phyloP scores from a whole-genome alignment of 345 rosid species.

The Noccaea bulbosa region DNA sequence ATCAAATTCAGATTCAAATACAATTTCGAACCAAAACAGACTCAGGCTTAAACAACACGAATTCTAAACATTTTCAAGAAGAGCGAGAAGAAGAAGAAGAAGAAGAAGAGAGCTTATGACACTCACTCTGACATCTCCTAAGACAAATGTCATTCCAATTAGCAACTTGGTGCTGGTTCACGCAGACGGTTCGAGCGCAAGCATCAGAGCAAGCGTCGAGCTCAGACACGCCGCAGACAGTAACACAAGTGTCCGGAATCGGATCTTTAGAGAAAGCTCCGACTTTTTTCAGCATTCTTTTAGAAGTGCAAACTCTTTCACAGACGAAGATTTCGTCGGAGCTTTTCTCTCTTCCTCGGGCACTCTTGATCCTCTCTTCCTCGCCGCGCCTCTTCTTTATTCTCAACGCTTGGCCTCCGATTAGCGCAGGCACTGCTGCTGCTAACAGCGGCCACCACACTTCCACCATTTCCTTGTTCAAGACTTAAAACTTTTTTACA shows the following conservation, averaged over 20 bases:
- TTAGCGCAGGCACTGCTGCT: conserved; percentile 72
- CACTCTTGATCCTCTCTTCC: conserved; percentile 73
- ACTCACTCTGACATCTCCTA: conserved; percentile 79
- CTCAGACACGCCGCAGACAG: conserved; percentile 90
- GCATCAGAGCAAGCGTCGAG: conserved; percentile 93
- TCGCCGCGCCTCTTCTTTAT: conserved; percentile 65
- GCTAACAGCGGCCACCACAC: conserved; percentile 79
- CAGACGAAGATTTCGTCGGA: conserved; percentile 86
- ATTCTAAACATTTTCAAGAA: conserved; percentile 26
- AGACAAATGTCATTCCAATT: conserved; percentile 91
- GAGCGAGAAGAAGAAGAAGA: conserved; percentile 37
- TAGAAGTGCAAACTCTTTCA: conserved; percentile 89
- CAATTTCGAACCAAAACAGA: conserved; percentile 20
- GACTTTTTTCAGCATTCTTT: conserved; percentile 84
- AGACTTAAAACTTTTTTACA: conserved; percentile 25
- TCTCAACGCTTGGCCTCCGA: conserved; percentile 72
- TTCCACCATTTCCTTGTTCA: conserved; percentile 60
- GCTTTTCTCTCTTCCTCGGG: conserved; percentile 79
- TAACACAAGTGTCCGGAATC: conserved; percentile 73
- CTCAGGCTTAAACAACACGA: neutral
- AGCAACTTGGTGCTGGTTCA: conserved; percentile 86
- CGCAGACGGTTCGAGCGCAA: conserved; percentile 80
- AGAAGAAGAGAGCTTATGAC: conserved; percentile 55
- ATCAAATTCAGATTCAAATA: conserved; percentile 11
- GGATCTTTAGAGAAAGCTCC: conserved; percentile 88